Percentiles rank a stretch among this genome's conserved stretches.
Conservation (phyloP, 139 green algal species). For the Coccomyxa sp. region DNA sequence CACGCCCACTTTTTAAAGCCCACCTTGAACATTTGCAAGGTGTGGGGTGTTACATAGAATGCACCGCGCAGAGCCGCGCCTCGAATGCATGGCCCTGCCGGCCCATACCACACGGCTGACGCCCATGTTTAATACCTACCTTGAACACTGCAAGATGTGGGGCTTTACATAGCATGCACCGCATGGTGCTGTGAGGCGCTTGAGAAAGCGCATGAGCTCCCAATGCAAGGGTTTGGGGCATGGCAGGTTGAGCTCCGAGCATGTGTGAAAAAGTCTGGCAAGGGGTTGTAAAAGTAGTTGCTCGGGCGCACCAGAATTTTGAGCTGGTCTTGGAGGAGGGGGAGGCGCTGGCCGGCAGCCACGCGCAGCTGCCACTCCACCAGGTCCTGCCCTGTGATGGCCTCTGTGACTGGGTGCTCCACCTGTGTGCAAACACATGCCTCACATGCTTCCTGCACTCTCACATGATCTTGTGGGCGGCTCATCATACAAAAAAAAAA, state of each 20-base stretch:
- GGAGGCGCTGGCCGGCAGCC: conserved; percentile 55
- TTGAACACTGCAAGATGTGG: too few species aligned
- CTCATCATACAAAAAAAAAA: not conserved
- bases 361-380: conserved; percentile 88
- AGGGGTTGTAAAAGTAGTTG: too few species aligned
- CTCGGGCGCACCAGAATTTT: not conserved
- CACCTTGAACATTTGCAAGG: not conserved
- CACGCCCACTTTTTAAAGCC: not conserved
- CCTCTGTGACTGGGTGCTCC: conserved; percentile 48
- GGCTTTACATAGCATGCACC: too few species aligned
- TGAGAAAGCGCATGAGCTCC: too few species aligned
- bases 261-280: too few species aligned
- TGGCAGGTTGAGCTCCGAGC: too few species aligned
- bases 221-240: too few species aligned
- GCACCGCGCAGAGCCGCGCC: conserved; percentile 66
- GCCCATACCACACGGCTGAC: too few species aligned
- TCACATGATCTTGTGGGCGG: not conserved
- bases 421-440: conserved; percentile 5
- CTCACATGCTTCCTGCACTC: not conserved
- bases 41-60: not conserved
- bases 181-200: too few species aligned
- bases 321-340: conserved; percentile 42
- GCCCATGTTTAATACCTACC: too few species aligned
- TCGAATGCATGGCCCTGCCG: conserved; percentile 76
- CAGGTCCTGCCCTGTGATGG: conserved; percentile 75